phyloP scores from a whole-genome alignment of 148 eudicot species.

The Silene latifolia region DNA sequence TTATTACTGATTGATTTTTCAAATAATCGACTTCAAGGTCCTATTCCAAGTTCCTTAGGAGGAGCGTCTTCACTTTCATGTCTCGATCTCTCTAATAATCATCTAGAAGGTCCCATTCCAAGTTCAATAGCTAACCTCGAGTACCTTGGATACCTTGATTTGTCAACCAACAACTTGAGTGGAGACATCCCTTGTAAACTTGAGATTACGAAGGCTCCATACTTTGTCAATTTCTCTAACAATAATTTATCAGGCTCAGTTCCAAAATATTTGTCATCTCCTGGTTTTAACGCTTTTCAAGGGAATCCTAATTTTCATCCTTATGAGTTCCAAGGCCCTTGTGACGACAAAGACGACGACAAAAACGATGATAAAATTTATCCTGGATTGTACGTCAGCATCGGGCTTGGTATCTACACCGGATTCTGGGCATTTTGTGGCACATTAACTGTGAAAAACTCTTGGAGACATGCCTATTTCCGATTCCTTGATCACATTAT shows the following conservation, averaged over 20 bases:
- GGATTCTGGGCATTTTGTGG: neutral
- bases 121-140: neutral
- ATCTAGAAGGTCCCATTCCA: neutral
- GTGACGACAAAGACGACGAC: neutral
- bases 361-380: neutral
- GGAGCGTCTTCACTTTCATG: neutral
- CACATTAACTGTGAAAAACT: too few relatives aligned
- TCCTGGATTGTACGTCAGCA: neutral
- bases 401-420: neutral
- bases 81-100: conserved; percentile 4
- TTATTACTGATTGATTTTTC: neutral
- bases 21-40: neutral
- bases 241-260: neutral
- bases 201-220: neutral
- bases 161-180: neutral
- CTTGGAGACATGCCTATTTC: too few relatives aligned
- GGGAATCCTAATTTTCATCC: neutral
- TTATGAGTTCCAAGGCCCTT: neutral
- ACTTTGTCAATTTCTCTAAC: neutral
- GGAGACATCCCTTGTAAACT: neutral
- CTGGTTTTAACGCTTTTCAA: neutral
- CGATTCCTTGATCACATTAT: too few relatives aligned
- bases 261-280: neutral
- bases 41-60: neutral
- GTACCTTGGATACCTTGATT: neutral